Base-by-base conservation (phyloP, 306 rosid genomes). In the Citrullus amarus region DNA sequence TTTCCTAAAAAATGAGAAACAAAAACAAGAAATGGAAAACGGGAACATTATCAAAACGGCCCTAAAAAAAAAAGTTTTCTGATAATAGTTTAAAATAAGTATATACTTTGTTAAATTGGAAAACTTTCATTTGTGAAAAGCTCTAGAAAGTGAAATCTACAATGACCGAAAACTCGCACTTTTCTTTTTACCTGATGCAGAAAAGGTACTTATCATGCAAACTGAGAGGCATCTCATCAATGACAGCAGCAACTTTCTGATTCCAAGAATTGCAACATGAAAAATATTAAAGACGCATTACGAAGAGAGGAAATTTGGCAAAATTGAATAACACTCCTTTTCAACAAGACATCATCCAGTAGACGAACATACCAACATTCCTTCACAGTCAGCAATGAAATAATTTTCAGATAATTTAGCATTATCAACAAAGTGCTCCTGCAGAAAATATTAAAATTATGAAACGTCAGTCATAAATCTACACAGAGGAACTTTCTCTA, bases 141-240 rank as follows among this genome's bases (percentile, higher is more conserved):
- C 18, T 72, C 79, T 8, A 6, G 30, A 32, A 32, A 32, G 36
- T 32, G 36, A 32, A 79, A 53, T 66, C 44, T 41, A 48, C 41
- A 48, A 78, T 30, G 74, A 63, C 57, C 30, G 59, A 10, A 17
- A 17, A 44, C 25, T 39, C 65, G 8, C 9, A 17, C 28, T 25
- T 58, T 11, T 77, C 20, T 28, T 66, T 39, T 80, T 84, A 92
- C 97, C 98, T 92, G 86, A 89, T 87, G 75, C 90, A 87, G 79
- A 95, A 95, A 80, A 91, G 93, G 89, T 88, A 95, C 85, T 90
- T 94, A 25, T 94, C 97, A 25, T 80, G 90, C 87, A 94, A 84
- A 56, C 90, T 81, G 65, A 94, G 93, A 68, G 98, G 97, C 78
- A 89, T 79, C 81, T 70, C 88, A 69, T 94, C 98, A 54, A 92